Conservation (phyloP, 495 filamentous ascomycete species). For the Lepidopterella palustris region DNA sequence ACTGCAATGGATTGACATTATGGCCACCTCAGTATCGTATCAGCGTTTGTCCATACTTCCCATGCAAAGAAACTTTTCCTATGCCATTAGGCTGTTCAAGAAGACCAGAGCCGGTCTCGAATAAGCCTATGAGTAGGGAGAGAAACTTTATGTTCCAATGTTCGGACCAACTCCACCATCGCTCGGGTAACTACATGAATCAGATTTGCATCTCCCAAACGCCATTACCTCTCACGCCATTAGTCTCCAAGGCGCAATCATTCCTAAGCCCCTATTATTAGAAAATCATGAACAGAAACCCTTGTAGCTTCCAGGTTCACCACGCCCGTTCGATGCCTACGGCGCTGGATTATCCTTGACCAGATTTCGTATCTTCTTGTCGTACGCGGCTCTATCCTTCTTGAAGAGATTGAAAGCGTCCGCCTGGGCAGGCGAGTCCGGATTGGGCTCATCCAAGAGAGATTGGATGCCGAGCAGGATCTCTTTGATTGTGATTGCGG, state of each 20-base stretch:
- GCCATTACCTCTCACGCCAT: neutral
- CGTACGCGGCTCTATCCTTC: conserved; percentile 80
- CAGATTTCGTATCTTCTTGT: conserved; percentile 75
- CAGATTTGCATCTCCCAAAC: neutral
- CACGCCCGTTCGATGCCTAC: conserved; percentile 8
- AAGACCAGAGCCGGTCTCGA: neutral
- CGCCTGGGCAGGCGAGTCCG: conserved; percentile 91
- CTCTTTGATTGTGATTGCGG: conserved; percentile 95
- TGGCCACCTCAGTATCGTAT: too few species aligned
- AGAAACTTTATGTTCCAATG: too few species aligned
- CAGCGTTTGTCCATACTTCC: too few species aligned
- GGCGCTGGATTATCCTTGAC: conserved; percentile 80
- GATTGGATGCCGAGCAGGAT: conserved; percentile 95
- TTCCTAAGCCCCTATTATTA: neutral
- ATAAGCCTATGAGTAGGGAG: neutral
- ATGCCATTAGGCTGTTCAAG: neutral
- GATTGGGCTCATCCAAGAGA: conserved; percentile 91
- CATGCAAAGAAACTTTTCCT: too few species aligned
- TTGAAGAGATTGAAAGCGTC: conserved; percentile 97
- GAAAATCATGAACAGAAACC: too few species aligned
- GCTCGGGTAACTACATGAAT: neutral
- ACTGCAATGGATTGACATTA: too few species aligned
- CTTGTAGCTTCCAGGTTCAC: neutral
- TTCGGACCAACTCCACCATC: neutral
- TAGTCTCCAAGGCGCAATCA: neutral